Percentiles rank a stretch among this genome's conserved stretches.
phyloP scores from a whole-genome alignment of 140 eudicot species.

The Senecio squalidus region DNA sequence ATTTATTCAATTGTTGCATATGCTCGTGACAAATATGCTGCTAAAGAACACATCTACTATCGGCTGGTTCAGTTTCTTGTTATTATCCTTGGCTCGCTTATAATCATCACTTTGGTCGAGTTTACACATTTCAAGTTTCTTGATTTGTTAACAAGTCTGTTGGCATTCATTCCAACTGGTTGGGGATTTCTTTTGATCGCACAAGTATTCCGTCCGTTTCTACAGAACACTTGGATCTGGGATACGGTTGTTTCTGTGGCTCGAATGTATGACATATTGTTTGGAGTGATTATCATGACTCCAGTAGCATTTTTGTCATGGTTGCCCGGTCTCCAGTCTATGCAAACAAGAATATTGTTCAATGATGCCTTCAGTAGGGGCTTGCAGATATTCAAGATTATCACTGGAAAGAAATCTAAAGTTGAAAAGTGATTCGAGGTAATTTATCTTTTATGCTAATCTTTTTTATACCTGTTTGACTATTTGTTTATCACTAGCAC shows the following conservation, averaged over 20 bases:
- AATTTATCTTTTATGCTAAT: neutral
- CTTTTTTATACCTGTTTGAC: neutral
- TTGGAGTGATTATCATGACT: constrained; percentile 68
- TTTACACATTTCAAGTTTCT: constrained; percentile 50
- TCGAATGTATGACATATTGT: constrained; percentile 67
- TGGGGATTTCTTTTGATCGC: constrained; percentile 85
- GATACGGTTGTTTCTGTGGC: constrained; percentile 59
- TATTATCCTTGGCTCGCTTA: constrained; percentile 40
- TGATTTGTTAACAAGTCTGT: constrained; percentile 65
- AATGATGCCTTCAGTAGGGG: constrained; percentile 89
- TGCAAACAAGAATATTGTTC: constrained; percentile 88
- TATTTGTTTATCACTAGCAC: neutral
- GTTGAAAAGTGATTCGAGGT: constrained; percentile 20
- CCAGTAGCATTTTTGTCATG: constrained; percentile 71
- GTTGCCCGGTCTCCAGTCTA: constrained; percentile 90
- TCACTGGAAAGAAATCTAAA: constrained; percentile 35
- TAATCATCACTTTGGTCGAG: constrained; percentile 46
- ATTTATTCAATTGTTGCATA: constrained; percentile 40
- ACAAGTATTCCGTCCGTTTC: constrained; percentile 57
- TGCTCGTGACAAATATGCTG: constrained; percentile 64
- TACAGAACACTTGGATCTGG: constrained; percentile 59
- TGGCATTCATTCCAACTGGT: constrained; percentile 88
- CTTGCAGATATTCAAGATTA: constrained; percentile 63
- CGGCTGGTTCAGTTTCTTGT: constrained; percentile 78
- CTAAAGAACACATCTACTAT: constrained; percentile 73